These are phyloP conservation scores for Eutypella sp. DNA, from an alignment of 2,329 filamentous ascomycete genomes.

Conservation along the genomic window DNA sequence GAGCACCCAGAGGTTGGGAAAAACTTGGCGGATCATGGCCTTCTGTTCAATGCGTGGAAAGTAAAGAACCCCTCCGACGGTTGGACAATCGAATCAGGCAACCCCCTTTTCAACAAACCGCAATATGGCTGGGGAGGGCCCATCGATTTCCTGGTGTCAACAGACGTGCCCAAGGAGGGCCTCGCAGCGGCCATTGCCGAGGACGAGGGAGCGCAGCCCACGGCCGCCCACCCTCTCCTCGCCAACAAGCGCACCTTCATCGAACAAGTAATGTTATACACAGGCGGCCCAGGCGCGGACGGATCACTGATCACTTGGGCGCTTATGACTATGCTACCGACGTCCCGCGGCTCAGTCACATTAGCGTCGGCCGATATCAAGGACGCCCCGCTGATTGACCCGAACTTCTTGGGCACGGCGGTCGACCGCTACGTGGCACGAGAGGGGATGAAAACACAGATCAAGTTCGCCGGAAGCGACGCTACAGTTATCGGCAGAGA, in stretches of 20 bases:
- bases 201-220: conserved; percentile 27
- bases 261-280: conserved; percentile 10
- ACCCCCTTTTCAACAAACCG: conserved; percentile 29
- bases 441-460: conserved; percentile 19
- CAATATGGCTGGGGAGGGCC: conserved; percentile 33
- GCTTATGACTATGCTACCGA: conserved; percentile 20
- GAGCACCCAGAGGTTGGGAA: conserved; percentile 21
- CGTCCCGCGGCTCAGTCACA: conserved; percentile 22
- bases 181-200: conserved; percentile 27
- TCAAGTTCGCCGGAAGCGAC: conserved; percentile 14
- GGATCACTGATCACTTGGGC: conserved; percentile 9
- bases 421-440: conserved; percentile 26
- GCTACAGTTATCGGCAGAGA: conserved; percentile 13
- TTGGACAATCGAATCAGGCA: conserved; percentile 26
- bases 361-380: conserved; percentile 10
- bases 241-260: conserved; percentile 8
- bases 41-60: conserved; percentile 24
- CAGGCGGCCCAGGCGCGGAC: conserved; percentile 6
- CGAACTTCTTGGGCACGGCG: conserved; percentile 25
- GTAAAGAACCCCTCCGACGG: conserved; percentile 29
- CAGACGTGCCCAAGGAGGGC: conserved; percentile 20
- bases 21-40: conserved; percentile 22
- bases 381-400: conserved; percentile 18
- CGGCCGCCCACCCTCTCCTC: conserved; percentile 28
- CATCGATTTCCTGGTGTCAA: conserved; percentile 31